Conservation (phyloP, 306 rosid species). For the Pyrus pyrifolia region DNA sequence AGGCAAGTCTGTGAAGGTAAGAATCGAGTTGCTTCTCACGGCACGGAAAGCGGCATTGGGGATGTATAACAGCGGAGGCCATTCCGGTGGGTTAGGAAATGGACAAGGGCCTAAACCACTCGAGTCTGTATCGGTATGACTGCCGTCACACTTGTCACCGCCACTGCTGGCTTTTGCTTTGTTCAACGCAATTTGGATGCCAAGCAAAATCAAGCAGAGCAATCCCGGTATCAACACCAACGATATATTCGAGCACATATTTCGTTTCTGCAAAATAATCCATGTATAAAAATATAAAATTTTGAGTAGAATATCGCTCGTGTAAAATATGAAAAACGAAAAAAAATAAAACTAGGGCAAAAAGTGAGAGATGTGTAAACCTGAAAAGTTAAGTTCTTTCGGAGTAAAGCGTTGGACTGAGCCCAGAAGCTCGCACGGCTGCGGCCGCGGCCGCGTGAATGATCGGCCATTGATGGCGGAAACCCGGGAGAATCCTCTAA, state of each 20-base stretch:
- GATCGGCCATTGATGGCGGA: constrained; percentile 29
- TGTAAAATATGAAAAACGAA: not conserved
- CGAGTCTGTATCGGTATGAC: not conserved
- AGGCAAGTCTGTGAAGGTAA: constrained; percentile 48
- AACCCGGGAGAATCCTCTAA: not conserved
- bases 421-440: constrained; percentile 51
- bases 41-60: constrained; percentile 56
- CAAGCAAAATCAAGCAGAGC: constrained; percentile 31
- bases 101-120: not conserved
- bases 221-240: constrained; percentile 43
- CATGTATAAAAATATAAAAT: not conserved
- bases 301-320: not conserved
- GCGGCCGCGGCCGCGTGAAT: constrained; percentile 22
- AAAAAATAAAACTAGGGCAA: not conserved
- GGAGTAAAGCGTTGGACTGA: constrained; percentile 72
- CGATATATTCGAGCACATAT: constrained; percentile 44
- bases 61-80: constrained; percentile 63
- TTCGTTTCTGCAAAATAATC: constrained; percentile 47
- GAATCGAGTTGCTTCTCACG: constrained; percentile 29
- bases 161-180: not conserved
- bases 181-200: not conserved
- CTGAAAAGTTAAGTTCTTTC: constrained; percentile 77
- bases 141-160: not conserved
- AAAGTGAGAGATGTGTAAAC: constrained; percentile 18
- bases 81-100: constrained; percentile 43